Evolutionary conservation across 352 stramenopile genomes (phyloP), one percentile per base, ranked within the genome.

Genomic region (Globisporangium paroecandrum): DNA sequence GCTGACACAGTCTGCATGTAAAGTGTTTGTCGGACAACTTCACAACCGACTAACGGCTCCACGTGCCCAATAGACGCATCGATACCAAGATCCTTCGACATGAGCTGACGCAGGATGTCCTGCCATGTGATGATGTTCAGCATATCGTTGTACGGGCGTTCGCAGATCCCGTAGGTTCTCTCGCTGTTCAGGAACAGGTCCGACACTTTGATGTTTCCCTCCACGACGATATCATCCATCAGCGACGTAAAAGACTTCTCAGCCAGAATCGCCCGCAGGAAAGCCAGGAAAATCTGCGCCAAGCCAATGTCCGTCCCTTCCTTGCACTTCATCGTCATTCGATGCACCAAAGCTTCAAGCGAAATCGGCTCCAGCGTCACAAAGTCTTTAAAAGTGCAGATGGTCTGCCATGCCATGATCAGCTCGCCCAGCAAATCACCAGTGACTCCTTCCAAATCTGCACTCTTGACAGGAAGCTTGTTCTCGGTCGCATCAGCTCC

Each of bases 121-220:
- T 90, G 87, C 87, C 87, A 95, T 3, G 85, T 93, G n/a, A 93
- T 73, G 24, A 80, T 77, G 72, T 89, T 91, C 54, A 95, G 51
- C 70, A 90, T 83, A 29, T 93, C 86, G n/a, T 77, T 71, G 65
- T 87, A 84, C 1, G 76, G 75, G 51, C 81, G 80, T 56, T 92
- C 83, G 32, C 83, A 91, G 62, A 90, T 86, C 1, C 87, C 87
- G 56, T 94, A 94, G 2, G 82, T 91, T 38, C 81, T 73, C 64
- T 91, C 85, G 25, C 71, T 84, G 56, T 82, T 90, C 22, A 84
- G 66, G 56, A 93, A 93, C 62, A 93, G 58, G 73, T 93, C 85
- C 3, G 85, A 89, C 25, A 93, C 85, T 20, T 89, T 91, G 54
- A 87, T 91, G 53, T 88, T 91, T 15, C 85, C 83, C 78, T 93